These are phyloP conservation scores for Diaporthe longicolla DNA, from an alignment of 2,329 filamentous ascomycete genomes.

Conservation along the genomic window DNA sequence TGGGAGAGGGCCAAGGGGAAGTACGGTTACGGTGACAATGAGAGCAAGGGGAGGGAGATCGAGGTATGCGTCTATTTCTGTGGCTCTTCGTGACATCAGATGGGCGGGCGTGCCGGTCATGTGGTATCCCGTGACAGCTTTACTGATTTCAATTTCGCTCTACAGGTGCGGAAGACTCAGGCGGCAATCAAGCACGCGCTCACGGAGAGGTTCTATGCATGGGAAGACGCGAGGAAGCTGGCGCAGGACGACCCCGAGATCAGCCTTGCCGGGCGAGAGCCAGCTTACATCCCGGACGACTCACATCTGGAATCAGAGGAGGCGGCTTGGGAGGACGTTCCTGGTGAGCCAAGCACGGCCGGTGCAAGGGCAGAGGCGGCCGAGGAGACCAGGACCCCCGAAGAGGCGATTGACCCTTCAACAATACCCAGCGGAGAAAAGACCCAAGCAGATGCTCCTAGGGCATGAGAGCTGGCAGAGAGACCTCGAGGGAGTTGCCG, in stretches of 20 bases:
- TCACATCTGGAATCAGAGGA: conserved; percentile 51
- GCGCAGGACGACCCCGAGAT: conserved; percentile 78
- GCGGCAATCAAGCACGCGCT: conserved; percentile 85
- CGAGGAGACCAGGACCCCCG: conserved; percentile 36
- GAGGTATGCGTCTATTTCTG: conserved; percentile 67
- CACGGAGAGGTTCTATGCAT: conserved; percentile 90
- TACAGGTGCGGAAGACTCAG: conserved; percentile 83
- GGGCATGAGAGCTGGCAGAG: conserved; percentile 36
- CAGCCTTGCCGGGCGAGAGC: conserved; percentile 66
- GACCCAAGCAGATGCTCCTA: conserved; percentile 37
- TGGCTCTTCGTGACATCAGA: not conserved
- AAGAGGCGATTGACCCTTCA: conserved; percentile 41
- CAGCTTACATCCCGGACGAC: conserved; percentile 63
- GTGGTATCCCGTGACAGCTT: not conserved
- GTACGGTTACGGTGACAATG: conserved; percentile 80
- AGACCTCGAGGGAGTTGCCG: not conserved
- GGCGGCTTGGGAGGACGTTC: conserved; percentile 49
- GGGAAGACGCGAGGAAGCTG: conserved; percentile 80
- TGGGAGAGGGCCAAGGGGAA: conserved; percentile 77
- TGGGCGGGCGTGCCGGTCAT: not conserved
- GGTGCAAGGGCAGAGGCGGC: conserved; percentile 37
- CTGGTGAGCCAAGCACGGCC: conserved; percentile 48
- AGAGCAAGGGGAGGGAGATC: conserved; percentile 73
- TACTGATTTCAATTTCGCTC: conserved; percentile 37
- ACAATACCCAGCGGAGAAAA: conserved; percentile 39